Conservation (phyloP, 2,329 filamentous ascomycete genomes). For the Beauveria pseudobassiana region DNA sequence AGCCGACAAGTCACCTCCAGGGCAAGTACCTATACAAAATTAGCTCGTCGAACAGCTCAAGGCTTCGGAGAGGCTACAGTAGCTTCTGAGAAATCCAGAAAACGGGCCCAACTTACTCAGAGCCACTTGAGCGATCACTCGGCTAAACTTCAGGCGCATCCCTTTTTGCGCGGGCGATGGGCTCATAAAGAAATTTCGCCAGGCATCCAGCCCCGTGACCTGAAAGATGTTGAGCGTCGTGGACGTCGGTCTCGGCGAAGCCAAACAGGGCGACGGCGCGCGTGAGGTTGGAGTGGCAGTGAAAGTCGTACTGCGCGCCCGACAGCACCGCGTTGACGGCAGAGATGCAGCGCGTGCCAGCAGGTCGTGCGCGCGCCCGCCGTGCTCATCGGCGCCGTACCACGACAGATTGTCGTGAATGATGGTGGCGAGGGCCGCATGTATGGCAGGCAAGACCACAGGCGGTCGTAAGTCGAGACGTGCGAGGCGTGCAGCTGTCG, state of each 20-base stretch:
- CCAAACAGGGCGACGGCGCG: constrained; percentile 64
- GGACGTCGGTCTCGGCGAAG: constrained; percentile 65
- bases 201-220: constrained; percentile 71
- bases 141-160: no score
- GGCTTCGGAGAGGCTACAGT: background rate
- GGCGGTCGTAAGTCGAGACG: constrained; percentile 60
- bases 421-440: constrained; percentile 32
- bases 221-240: constrained; percentile 82
- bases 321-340: constrained; percentile 66
- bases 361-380: constrained; percentile 67
- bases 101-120: constrained; percentile 32
- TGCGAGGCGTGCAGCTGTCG: constrained; percentile 73
- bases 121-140: no score
- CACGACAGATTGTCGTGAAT: constrained; percentile 15
- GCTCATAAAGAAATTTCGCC: no score
- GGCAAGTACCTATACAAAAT: constrained; percentile 53
- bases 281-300: constrained; percentile 77
- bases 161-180: constrained; percentile 45
- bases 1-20: constrained; percentile 71
- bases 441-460: constrained; percentile 74
- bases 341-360: constrained; percentile 73
- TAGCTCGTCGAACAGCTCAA: constrained; percentile 26
- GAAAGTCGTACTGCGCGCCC: constrained; percentile 67
- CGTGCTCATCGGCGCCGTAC: constrained; percentile 55
- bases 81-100: background rate